These are phyloP conservation scores for Monascus ruber DNA, from an alignment of 2,329 filamentous ascomycete species.

Conservation along the genomic window DNA sequence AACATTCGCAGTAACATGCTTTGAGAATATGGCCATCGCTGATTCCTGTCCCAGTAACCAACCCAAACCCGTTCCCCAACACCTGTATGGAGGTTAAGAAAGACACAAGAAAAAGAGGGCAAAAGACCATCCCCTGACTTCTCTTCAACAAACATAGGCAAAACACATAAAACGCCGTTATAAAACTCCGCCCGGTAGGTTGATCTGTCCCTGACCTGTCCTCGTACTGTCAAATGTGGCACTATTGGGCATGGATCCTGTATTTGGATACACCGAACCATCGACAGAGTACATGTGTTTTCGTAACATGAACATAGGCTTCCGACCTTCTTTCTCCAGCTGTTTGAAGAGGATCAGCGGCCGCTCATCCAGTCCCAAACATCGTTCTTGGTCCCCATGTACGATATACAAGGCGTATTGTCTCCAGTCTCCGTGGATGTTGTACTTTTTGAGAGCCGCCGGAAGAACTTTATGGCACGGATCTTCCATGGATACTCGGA, in stretches of 20 bases:
- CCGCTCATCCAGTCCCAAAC: constrained; percentile 81
- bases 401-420: constrained; percentile 98
- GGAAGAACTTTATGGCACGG: constrained; percentile 95
- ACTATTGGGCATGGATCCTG: constrained; percentile 19
- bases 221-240: constrained; percentile 17
- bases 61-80: constrained; percentile 1
- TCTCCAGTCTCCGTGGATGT: constrained; percentile 95
- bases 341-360: constrained; percentile 95
- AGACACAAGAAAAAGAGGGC: constrained; percentile 1
- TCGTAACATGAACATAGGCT: constrained; percentile 98
- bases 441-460: constrained; percentile 92
- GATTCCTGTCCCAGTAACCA: neutral
- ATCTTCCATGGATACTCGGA: constrained; percentile 95
- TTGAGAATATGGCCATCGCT: no score
- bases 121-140: neutral
- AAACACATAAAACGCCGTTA: constrained; percentile 2
- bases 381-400: constrained; percentile 95
- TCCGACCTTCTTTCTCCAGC: constrained; percentile 89
- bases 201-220: constrained; percentile 16
- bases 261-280: constrained; percentile 12
- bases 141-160: neutral
- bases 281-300: constrained; percentile 47
- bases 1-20: neutral
- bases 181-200: constrained; percentile 21
- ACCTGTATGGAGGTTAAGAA: neutral